Base-by-base conservation (phyloP, 208 protist genomes). In the Zelonia costaricensis region DNA sequence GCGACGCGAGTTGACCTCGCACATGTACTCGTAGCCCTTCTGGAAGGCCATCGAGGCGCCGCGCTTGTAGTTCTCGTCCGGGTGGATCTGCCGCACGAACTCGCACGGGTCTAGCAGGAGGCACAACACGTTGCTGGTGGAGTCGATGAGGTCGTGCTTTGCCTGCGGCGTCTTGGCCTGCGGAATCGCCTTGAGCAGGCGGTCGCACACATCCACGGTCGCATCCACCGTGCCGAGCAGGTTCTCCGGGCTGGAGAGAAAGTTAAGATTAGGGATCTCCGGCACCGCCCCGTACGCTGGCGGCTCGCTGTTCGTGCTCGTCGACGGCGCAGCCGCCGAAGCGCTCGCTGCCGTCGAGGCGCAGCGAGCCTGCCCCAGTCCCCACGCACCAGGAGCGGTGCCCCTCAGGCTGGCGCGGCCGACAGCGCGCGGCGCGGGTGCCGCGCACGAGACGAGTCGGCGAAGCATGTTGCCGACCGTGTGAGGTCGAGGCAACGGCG, bases 81-180 rank as follows among this genome's bases (percentile, higher is more conserved):
- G 91, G 60, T 97, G 88, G 20, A 96, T 87, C 60, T 95, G 86
- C 15, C 93, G 84, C 52, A 96, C 91, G 76, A 96, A 94, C 70
- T 97, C 93, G 73, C 86, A 92, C 7, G 91, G 90, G 71, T 97
- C 93, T 4, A 97, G 72, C 57, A 97, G 73, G 15, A 96, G 76
- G 66, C 93, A 97, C 1, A 97, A 75, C 1, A 93, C 79, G 63
- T 97, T 97, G 77, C 82, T 94, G 45, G 92, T 95, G 23, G 84
- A 81, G 74, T 97, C 92, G 66, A 95, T 90, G 23, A 97, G 64
- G 65, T 97, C 91, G 77, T 96, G 91, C 60, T 91, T 88, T 40
- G 86, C 81, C 57, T 92, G 87, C 58, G 80, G 80, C 15, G 74
- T 84, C 30, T 70, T 74, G 0, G 70, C 72, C 38, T 73, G 81